Evolutionary conservation across 371 early-diverging fungal genomes (phyloP).

Genomic region (Rhizopus delemar): DNA sequence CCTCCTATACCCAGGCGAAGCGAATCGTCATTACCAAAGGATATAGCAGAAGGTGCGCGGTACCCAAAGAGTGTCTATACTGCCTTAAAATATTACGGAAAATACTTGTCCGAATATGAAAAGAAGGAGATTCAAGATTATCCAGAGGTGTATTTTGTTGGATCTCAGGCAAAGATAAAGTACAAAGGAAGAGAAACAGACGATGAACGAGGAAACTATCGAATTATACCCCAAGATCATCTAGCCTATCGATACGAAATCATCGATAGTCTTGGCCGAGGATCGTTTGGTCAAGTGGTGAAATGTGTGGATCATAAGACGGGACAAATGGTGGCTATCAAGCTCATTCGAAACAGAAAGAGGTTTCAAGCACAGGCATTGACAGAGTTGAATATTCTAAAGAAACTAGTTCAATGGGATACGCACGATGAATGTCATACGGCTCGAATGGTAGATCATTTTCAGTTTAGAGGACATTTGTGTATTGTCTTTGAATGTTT

Average conservation of each 20-base stretch:
- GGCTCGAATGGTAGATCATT: slow-evolving; percentile 86
- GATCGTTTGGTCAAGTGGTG: slow-evolving; percentile 96
- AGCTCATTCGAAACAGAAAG: slow-evolving; percentile 93
- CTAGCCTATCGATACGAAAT: slow-evolving; percentile 89
- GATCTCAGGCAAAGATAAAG: slow-evolving; percentile 60
- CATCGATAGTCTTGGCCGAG: slow-evolving; percentile 85
- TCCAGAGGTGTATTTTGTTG: slow-evolving; percentile 79
- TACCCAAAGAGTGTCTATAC: slow-evolving; percentile 37
- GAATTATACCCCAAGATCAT: slow-evolving; percentile 82
- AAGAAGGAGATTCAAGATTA: slow-evolving; percentile 80
- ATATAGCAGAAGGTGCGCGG: slow-evolving; percentile 12
- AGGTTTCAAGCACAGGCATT: slow-evolving; percentile 94
- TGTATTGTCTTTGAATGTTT: slow-evolving; percentile 96
- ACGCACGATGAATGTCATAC: slow-evolving; percentile 79
- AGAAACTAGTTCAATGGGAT: slow-evolving; percentile 71
- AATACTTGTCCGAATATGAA: slow-evolving; percentile 72
- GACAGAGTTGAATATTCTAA: slow-evolving; percentile 90
- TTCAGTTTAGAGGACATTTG: slow-evolving; percentile 90
- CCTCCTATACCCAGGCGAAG: neutral
- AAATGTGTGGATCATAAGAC: slow-evolving; percentile 88
- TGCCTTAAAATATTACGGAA: slow-evolving; percentile 28
- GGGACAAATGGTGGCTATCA: slow-evolving; percentile 85
- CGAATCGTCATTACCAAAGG: neutral
- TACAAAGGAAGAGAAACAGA: slow-evolving; percentile 49
- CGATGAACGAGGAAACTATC: slow-evolving; percentile 90